Base-by-base conservation (phyloP, 2,329 filamentous ascomycete species). In the Colletotrichum sp. region DNA sequence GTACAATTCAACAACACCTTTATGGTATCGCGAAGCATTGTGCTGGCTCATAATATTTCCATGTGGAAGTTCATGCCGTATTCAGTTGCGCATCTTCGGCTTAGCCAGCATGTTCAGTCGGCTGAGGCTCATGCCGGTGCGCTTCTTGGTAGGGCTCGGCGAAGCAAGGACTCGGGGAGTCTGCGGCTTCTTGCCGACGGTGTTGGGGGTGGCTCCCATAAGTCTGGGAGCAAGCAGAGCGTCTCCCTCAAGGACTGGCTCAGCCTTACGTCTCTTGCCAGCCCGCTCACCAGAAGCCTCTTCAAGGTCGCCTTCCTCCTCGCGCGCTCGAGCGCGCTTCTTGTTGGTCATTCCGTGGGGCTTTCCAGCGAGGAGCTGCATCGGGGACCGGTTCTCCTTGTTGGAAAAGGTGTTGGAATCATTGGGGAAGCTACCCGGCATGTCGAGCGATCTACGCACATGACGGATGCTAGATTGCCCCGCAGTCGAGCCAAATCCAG, bases 301-400 rank as follows among this genome's bases (percentile, higher is more conserved):
- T 55, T 91, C 90, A 62, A 86, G 87, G 51, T 88, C 87, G 67
- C 91, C 90, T 64, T 90, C 89, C 62, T 91, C 90, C 66, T 87
- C 87, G 66, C 83, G 87, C 18, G 87, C 87, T n/a, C 91, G 87
- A 77, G 89, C 87, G 31, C 91, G 89, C 83, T 92, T 93, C 86
- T 93, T 93, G 83, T 90, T 93, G 9, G 85, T 82, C 83, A 93
- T 89, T 21, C 91, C 91, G 77, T 93, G 91, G 5, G 90, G 86
- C 47, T 91, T 86, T 51, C 86, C 86, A n/a, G 81, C 78, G 65
- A 87, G 78, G 80, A 79, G 77, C 64, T 74, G 78, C 24, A 79
- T 76, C 8, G 86, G 87, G 3, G 83, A 84, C 58, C 85, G 82
- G 77, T 92, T 91, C 78, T 91, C 90, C 82, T 91, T 91, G 81